Evolutionary conservation across 1,284 basidiomycete species (phyloP), one percentile per base, ranked within the genome.

Genomic region (Inonotus obliquus): DNA sequence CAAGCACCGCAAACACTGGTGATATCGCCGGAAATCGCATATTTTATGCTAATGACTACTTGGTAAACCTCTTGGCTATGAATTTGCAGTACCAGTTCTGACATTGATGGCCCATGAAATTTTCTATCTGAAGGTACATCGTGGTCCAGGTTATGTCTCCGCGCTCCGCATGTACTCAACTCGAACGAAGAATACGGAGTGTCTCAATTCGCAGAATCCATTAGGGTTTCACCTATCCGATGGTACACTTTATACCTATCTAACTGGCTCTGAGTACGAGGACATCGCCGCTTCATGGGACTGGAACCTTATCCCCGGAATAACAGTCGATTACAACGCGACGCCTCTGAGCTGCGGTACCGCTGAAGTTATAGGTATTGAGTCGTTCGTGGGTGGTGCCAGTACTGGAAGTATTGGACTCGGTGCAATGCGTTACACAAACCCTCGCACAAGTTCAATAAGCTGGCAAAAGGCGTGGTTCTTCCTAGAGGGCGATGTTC

Each of bases 231-330:
- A 89, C 66, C 75, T 89, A 4, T 77, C 85, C 0, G 85, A 89
- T 64, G 87, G 87, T 0, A 78, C 79, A 0, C 70, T 83, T 5
- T 87, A 84, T 71, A 86, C 83, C 5, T 87, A 89, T 70, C 65
- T 84, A 38, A 71, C 76, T 29, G 87, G 87, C 1, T 74, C 80
- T 61, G 87, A 89, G 71, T 89, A 89, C 69, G 81, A 84, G 69
- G 85, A 89, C 67, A 85, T 88, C 23, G 75, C 79, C 7, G 86
- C 81, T 1, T 77, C 81, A 1, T 88, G 86, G 86, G 86, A 90
- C 68, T 90, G 86, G 86, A 81, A 87, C 66, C 73, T 87, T 14
- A 82, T 89, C 48, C 87, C 87, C 3, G 87, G 87, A 0, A 88
- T 75, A 19, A 89, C 87, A 0, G 78, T 80, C 25, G 83, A 84